These are phyloP conservation scores for Rhazya stricta DNA, from an alignment of 257 asterid species.

Conservation along the genomic window DNA sequence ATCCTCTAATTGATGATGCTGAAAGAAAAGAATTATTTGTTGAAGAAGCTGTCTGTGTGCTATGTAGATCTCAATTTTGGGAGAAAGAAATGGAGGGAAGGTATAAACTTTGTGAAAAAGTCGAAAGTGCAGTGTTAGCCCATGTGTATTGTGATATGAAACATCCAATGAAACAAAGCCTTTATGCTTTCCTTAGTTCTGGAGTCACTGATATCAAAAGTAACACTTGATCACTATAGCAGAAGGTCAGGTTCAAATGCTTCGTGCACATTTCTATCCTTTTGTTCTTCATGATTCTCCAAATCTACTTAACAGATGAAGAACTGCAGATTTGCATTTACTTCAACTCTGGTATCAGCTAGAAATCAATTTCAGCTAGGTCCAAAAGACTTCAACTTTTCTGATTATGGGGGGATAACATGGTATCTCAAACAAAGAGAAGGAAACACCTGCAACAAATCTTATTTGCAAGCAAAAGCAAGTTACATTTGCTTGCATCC, in stretches of 20 bases:
- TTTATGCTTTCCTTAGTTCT: slow-evolving; percentile 24
- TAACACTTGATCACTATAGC: neutral
- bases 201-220: slow-evolving; percentile 3
- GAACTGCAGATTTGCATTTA: neutral
- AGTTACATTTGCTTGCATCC: too few species aligned
- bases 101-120: slow-evolving; percentile 25
- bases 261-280: neutral
- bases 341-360: neutral
- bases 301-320: neutral
- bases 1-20: slow-evolving; percentile 7
- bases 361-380: too few species aligned
- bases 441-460: too few species aligned
- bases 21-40: slow-evolving; percentile 36
- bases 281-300: neutral
- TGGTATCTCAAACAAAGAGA: too few species aligned
- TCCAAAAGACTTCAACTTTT: too few species aligned
- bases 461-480: too few species aligned
- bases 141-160: neutral
- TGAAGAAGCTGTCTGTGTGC: slow-evolving; percentile 25
- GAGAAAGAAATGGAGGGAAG: slow-evolving; percentile 25
- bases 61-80: neutral
- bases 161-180: slow-evolving; percentile 1
- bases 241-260: neutral
- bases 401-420: too few species aligned
- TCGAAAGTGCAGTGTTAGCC: neutral